Evolutionary conservation across 2,329 filamentous ascomycete genomes (phyloP).

Genomic region (Claviceps quebecensis): DNA sequence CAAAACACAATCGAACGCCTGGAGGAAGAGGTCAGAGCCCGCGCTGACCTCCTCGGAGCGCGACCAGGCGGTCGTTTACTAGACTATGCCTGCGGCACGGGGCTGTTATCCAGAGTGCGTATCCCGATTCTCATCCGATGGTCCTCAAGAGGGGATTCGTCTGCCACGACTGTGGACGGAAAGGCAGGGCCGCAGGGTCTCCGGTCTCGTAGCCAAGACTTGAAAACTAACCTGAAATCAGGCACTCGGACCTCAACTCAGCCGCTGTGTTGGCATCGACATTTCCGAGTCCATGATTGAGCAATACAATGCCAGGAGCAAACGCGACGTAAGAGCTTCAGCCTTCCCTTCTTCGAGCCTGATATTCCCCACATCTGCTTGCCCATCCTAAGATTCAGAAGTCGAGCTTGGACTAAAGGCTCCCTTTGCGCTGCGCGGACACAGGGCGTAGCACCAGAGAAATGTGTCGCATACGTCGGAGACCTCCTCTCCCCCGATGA

Average conservation of each 20-base stretch:
- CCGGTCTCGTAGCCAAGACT: too few relatives aligned
- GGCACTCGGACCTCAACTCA: conserved; percentile 17
- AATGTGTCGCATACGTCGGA: conserved; percentile 43
- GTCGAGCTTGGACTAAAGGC: too few relatives aligned
- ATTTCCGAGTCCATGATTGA: conserved; percentile 57
- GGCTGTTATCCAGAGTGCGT: conserved; percentile 39
- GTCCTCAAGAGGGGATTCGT: too few relatives aligned
- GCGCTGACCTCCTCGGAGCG: conserved; percentile 47
- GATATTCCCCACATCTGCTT: too few relatives aligned
- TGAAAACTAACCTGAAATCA: conserved; percentile 1
- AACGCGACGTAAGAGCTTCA: conserved; percentile 36
- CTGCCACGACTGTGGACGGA: too few relatives aligned
- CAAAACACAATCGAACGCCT: conserved; percentile 38
- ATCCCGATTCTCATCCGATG: not conserved
- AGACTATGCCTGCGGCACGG: conserved; percentile 67
- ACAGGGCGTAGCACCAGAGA: conserved; percentile 33
- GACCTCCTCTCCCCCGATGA: conserved; percentile 38
- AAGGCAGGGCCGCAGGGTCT: too few relatives aligned
- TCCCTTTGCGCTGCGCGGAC: too few relatives aligned
- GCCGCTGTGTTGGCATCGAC: conserved; percentile 53
- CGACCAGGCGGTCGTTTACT: conserved; percentile 38
- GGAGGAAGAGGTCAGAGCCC: conserved; percentile 36
- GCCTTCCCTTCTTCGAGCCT: not conserved
- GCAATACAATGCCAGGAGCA: conserved; percentile 48
- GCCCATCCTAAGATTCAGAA: too few relatives aligned